Conservation (phyloP, 1,284 basidiomycete species). For the Apiotrichum laibachii region DNA sequence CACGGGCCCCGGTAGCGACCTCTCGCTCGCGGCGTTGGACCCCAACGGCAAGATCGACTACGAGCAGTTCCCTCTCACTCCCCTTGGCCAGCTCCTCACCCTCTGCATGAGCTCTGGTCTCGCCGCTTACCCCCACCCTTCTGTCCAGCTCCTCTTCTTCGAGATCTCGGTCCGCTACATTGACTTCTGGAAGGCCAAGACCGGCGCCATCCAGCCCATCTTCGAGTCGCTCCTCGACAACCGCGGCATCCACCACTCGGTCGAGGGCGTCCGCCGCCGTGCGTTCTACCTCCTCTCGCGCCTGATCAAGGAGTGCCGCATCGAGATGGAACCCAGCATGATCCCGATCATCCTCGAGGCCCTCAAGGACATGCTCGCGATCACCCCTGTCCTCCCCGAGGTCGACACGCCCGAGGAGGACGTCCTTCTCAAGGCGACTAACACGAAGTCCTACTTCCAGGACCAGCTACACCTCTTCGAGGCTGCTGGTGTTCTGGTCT, state of each 20-base stretch:
- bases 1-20: slow-evolving; percentile 7
- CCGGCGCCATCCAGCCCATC: slow-evolving; percentile 78
- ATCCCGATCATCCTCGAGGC: slow-evolving; percentile 69
- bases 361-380: slow-evolving; percentile 60
- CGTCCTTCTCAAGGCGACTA: slow-evolving; percentile 71
- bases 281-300: slow-evolving; percentile 90
- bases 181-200: slow-evolving; percentile 92
- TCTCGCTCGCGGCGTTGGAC: slow-evolving; percentile 5
- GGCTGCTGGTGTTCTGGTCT: slow-evolving; percentile 76
- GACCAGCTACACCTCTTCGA: slow-evolving; percentile 96
- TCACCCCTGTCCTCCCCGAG: slow-evolving; percentile 52
- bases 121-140: slow-evolving; percentile 76
- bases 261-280: slow-evolving; percentile 69
- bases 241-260: slow-evolving; percentile 79
- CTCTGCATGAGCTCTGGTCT: slow-evolving; percentile 81
- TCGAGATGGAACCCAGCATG: slow-evolving; percentile 74
- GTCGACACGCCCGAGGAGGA: slow-evolving; percentile 58
- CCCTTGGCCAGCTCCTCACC: slow-evolving; percentile 85
- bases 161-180: slow-evolving; percentile 88
- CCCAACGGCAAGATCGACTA: slow-evolving; percentile 67
- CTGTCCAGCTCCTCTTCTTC: slow-evolving; percentile 90
- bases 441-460: slow-evolving; percentile 65
- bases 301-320: slow-evolving; percentile 81
- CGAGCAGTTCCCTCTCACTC: slow-evolving; percentile 78
- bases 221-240: slow-evolving; percentile 84